Base-by-base conservation (phyloP, 768 basidiomycete genomes). In the Pleurotus salmoneostramineus region DNA sequence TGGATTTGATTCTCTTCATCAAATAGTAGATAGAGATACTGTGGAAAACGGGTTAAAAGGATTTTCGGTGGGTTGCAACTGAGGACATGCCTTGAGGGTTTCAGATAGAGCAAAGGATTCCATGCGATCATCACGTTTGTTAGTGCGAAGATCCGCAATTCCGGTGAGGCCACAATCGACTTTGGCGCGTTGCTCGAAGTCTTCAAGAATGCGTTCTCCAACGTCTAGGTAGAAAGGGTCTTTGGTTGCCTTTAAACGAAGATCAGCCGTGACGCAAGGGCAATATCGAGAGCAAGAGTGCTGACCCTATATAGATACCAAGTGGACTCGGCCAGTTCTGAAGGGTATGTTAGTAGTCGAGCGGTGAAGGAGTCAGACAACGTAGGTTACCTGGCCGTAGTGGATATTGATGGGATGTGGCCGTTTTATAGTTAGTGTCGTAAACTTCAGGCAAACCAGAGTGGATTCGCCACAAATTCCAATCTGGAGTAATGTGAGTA, bases 21-120 rank as follows among this genome's bases (percentile, higher is more conserved):
- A 64, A 98, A 98, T 37, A 97, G 77, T 42, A 98, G 80, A 71
- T 86, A 98, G 14, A 98, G 81, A 76, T 98, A 99, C 91, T 98
- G 51, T 1, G 27, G 15, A 15, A 43, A 8, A 36, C 40, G 56
- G 50, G 59, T 40, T 49, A 50, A 17, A 15, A 34, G 12, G 37
- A 40, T 8, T 6, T 15, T 33, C 44, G 54, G 21, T 27, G 21
- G 32, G 42, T 43, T 21, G 10, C 5, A n/a, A 49, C 15, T 33
- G 33, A 27, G 31, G 12, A 42, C 71, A 34, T 59, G 88, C 93
- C 80, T 95, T 96, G 48, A 97, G 74, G 0, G 94, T 94, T 73
- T 96, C 95, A 3, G 92, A 94, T 34, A 98, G 77, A n/a, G 85
- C 85, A 69, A 98, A 99, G 4, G 91, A 93, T 70, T 98, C 97